Evolutionary conservation across 495 filamentous ascomycete species (phyloP).

Genomic region (Penicillium angulare): DNA sequence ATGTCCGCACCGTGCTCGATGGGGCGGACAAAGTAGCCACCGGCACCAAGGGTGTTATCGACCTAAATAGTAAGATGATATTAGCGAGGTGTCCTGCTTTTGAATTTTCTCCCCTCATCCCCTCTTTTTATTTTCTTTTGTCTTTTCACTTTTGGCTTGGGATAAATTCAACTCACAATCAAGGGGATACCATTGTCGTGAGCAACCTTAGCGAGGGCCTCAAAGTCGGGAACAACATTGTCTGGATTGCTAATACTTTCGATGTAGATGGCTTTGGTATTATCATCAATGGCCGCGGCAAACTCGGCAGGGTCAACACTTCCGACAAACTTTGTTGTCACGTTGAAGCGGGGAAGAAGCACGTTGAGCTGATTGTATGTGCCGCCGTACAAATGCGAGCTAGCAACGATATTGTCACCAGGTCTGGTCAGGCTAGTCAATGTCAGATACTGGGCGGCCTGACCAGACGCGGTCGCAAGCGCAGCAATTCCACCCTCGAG

Average conservation of each 20-base stretch:
- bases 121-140: too few relatives aligned
- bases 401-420: constrained; percentile 95
- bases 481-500: constrained; percentile 94
- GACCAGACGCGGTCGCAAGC: constrained; percentile 84
- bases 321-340: constrained; percentile 84
- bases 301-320: constrained; percentile 82
- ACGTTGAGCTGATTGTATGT: constrained; percentile 99
- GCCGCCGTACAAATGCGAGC: constrained; percentile 90
- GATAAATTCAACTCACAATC: constrained; percentile 76
- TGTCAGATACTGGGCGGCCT: constrained; percentile 92
- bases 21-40: constrained; percentile 85
- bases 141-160: background rate
- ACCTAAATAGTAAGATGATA: too few relatives aligned
- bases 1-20: constrained; percentile 95
- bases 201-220: constrained; percentile 75
- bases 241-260: constrained; percentile 95
- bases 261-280: constrained; percentile 91
- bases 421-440: constrained; percentile 77
- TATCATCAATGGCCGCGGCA: constrained; percentile 83
- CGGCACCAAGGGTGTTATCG: constrained; percentile 97
- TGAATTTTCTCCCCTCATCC: too few relatives aligned
- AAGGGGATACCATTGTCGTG: constrained; percentile 82
- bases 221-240: constrained; percentile 91
- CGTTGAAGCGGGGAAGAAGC: constrained; percentile 79
- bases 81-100: too few relatives aligned